Evolutionary conservation across 2,329 filamentous ascomycete species (phyloP), one percentile per base, ranked within the genome.

Genomic region (Cladophialophora chaetospira): DNA sequence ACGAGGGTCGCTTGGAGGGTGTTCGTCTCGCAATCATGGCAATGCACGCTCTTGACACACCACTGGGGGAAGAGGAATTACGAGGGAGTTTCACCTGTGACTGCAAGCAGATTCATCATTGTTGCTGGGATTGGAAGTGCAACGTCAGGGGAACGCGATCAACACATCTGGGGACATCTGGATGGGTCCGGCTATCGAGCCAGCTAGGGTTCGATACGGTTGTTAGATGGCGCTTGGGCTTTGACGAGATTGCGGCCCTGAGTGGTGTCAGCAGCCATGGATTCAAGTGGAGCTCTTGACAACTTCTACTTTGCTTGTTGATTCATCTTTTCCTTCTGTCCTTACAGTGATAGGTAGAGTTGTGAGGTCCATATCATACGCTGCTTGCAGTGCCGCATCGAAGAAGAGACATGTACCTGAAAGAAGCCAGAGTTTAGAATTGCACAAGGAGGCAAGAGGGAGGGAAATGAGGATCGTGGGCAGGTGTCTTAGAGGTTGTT

Each of bases 191-290:
- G 50, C 40, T 44, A 33, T 45, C 29, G 40, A 36, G 29, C 38
- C 11, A 35, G 31, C 42, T 35, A 55, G 57, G 57, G 28, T 47
- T 51, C 40, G 57, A 52, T 40, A 59, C 57, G 48, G 42, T 43
- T 25, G 42, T 33, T 44, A 29, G 26, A 58, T 52, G 47, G 52
- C 33, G 40, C n/a, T 35, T 42, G 46, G 21, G 48, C 33, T 43
- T 59, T 55, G 57, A 51, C 52, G 57, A 59, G 48, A 59, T 59
- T 59, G 57, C 51, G 11, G n/a, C n/a, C n/a, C n/a, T n/a, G n/a
- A n/a, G n/a, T n/a, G n/a, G 26, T 17, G 50, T 53, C 26, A 57
- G 43, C 43, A 48, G 35, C 35, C 25, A 52, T 19, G 15, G 15
- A 11, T 19, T 19, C 35, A 53, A 25, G 51, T 47, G 48, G 48